Evolutionary conservation across 768 basidiomycete genomes (phyloP), one percentile per base, ranked within the genome.

Genomic region (Neoboletus magnificus): DNA sequence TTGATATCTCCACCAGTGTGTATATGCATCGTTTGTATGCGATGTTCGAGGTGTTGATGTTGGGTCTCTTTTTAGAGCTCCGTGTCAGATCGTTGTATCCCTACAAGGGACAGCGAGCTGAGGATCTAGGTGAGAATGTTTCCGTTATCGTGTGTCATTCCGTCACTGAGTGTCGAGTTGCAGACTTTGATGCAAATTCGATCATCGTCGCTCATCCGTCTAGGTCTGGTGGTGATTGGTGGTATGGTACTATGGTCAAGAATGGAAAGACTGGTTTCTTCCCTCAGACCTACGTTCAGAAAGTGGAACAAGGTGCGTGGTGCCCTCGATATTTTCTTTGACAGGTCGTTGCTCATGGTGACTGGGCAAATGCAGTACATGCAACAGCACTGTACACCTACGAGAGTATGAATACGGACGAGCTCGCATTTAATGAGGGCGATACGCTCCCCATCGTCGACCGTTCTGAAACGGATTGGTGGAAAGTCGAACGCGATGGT

Each of bases 401-500:
- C 66, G 73, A 77, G 6, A 86, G 84, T 25, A 70, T 71, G 41
- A 87, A 82, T 56, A 64, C 82, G 16, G 94, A 98, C 61, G 94
- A 98, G 67, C 77, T 95, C n/a, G 77, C 90, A 1, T 91, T 98
- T 67, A 73, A 73, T 8, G 93, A 93, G 73, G 93, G 91, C 55
- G 91, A 96, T 54, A 68, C 73, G 33, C 73, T 98, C 37, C 77
- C 77, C 9, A 84, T 99, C 59, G 80, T 98, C 54, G 97, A 99
- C 66, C 82, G 73, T 45, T 81, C 81, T 51, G 97, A 98, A 62
- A 79, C 76, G 50, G 90, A 91, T 64, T 98, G 97, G 97, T 98
- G 92, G 92, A 98, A 95, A 76, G 89, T 87, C 37, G 95, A 98
- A 74, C 82, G 82, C 65, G 84, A 81, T 46, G 96, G 96, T 22